These are phyloP conservation scores for Bipolaris oryzae DNA, from an alignment of 2,329 filamentous ascomycete species.

Conservation along the genomic window DNA sequence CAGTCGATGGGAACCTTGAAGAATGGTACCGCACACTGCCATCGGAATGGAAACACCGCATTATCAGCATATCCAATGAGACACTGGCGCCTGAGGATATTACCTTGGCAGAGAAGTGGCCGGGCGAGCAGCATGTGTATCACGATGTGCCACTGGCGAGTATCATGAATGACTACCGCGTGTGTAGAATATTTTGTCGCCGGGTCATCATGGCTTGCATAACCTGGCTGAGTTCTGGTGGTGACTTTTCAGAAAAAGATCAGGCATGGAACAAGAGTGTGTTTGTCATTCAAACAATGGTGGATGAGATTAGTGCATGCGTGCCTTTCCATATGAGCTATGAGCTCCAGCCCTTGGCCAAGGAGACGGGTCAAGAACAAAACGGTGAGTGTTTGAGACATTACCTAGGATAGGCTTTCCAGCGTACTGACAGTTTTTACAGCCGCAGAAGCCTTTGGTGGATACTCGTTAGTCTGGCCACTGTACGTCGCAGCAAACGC, in stretches of 20 bases:
- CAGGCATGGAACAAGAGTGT: conserved; percentile 26
- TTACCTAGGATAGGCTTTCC: neutral
- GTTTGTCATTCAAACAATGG: conserved; percentile 46
- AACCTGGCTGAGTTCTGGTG: conserved; percentile 32
- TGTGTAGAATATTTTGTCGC: conserved; percentile 50
- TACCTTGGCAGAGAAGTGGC: conserved; percentile 41
- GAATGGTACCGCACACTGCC: conserved; percentile 48
- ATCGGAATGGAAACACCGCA: conserved; percentile 42
- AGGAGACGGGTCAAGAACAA: conserved; percentile 42
- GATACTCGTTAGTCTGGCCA: conserved; percentile 51
- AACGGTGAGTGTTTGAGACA: conserved; percentile 32
- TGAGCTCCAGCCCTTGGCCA: conserved; percentile 44
- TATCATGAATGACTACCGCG: conserved; percentile 51
- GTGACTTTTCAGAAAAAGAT: conserved; percentile 16
- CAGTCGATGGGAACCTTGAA: conserved; percentile 46
- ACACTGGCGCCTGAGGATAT: conserved; percentile 35
- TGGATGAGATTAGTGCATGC: conserved; percentile 49
- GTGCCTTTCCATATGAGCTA: conserved; percentile 50
- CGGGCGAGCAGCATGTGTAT: conserved; percentile 49
- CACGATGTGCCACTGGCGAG: conserved; percentile 48
- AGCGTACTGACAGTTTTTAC: conserved; percentile 15
- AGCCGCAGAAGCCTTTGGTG: conserved; percentile 50
- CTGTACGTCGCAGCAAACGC: conserved; percentile 49
- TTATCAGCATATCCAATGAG: conserved; percentile 38
- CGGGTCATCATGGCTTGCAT: conserved; percentile 47